Conservation (phyloP, 2,329 filamentous ascomycete species). For the Cercospora sp. region DNA sequence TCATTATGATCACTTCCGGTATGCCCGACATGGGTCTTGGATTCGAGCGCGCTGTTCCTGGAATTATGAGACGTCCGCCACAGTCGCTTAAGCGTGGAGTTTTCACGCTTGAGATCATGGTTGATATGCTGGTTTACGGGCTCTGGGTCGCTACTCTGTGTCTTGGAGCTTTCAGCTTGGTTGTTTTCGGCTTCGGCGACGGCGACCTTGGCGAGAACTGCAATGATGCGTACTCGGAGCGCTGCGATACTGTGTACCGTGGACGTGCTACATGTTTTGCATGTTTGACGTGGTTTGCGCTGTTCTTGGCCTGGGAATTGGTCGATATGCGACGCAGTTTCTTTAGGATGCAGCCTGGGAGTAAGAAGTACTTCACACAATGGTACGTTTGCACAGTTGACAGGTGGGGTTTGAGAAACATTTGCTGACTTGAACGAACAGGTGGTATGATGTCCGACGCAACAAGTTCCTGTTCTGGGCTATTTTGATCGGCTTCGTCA, state of each 20-base stretch:
- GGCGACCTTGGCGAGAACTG: slow-evolving; percentile 56
- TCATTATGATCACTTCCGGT: slow-evolving; percentile 85
- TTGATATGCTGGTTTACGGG: slow-evolving; percentile 78
- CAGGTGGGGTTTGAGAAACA: background rate
- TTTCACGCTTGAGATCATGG: slow-evolving; percentile 73
- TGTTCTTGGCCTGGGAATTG: slow-evolving; percentile 78
- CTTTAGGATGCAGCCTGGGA: slow-evolving; percentile 69
- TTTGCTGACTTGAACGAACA: slow-evolving; percentile 35
- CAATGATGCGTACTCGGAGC: slow-evolving; percentile 56
- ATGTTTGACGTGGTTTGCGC: slow-evolving; percentile 71
- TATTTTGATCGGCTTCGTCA: slow-evolving; percentile 46
- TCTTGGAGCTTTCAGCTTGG: slow-evolving; percentile 61
- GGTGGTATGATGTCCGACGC: slow-evolving; percentile 62
- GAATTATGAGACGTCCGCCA: slow-evolving; percentile 78
- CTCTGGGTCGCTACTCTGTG: slow-evolving; percentile 69
- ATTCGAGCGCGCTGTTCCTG: slow-evolving; percentile 70
- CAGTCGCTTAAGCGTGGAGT: slow-evolving; percentile 67
- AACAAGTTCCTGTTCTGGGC: slow-evolving; percentile 63
- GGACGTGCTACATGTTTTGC: slow-evolving; percentile 73
- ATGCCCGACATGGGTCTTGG: slow-evolving; percentile 84
- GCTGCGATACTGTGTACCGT: slow-evolving; percentile 65
- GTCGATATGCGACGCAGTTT: slow-evolving; percentile 69
- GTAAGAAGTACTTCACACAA: slow-evolving; percentile 61
- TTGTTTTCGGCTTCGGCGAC: slow-evolving; percentile 62
- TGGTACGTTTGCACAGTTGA: slow-evolving; percentile 37